Percentiles rank a stretch among this genome's conserved stretches.
Conservation (phyloP, 2,329 filamentous ascomycete species). For the Helicocarpus griseus region DNA sequence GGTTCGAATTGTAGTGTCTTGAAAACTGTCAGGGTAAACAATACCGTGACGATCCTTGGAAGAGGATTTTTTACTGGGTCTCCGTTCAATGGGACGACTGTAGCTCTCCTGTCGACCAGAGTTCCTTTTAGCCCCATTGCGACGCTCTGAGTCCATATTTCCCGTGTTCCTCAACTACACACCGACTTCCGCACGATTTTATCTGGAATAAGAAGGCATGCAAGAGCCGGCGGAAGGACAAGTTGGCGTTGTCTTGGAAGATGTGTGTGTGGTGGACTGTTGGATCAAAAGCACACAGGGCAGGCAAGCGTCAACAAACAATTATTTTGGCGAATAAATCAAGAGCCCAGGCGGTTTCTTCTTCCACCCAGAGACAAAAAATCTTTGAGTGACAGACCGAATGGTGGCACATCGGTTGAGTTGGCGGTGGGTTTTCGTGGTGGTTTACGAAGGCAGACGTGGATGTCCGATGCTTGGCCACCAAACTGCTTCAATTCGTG, state of each 20-base stretch:
- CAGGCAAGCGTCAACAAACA: neutral
- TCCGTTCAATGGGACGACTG: conserved; percentile 33
- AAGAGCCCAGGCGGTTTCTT: neutral
- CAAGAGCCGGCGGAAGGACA: neutral
- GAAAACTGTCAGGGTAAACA: conserved; percentile 37
- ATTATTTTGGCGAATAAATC: neutral
- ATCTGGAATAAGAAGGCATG: conserved; percentile 15
- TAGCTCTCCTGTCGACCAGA: conserved; percentile 29
- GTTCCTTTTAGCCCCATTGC: conserved; percentile 32
- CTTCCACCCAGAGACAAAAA: neutral
- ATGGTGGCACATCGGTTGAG: conserved; percentile 4
- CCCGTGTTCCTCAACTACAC: conserved; percentile 6
- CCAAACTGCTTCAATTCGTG: neutral
- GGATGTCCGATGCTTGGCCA: neutral
- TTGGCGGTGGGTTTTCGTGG: neutral
- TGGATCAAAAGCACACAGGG: neutral
- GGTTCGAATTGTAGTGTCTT: conserved; percentile 35
- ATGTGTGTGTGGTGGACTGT: no score
- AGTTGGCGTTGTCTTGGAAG: no score
- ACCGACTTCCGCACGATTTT: conserved; percentile 13
- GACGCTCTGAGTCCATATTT: conserved; percentile 34
- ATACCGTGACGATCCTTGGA: conserved; percentile 38
- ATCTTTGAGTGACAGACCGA: neutral
- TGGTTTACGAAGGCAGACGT: neutral
- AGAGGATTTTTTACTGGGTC: conserved; percentile 39